Conservation (phyloP, 2,329 filamentous ascomycete species). For the Decorospora gaudefroyi region DNA sequence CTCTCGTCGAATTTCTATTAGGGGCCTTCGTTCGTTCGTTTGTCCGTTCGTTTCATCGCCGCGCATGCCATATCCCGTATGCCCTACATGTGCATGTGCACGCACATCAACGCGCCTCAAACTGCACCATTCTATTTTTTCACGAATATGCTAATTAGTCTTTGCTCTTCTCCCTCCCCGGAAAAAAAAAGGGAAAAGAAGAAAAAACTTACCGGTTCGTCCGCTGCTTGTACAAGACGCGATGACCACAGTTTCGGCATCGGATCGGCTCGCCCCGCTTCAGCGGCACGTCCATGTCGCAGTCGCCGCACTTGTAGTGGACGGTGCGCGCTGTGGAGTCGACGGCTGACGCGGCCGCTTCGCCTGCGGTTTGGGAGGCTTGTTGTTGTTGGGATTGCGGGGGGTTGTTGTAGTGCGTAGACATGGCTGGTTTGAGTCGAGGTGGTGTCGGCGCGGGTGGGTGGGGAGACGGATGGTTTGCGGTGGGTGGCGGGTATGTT, state of each 20-base stretch:
- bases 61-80: too few relatives aligned
- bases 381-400: too few relatives aligned
- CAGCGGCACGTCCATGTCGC: slow-evolving; percentile 74
- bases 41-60: not conserved
- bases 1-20: too few relatives aligned
- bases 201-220: slow-evolving; percentile 80
- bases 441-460: too few relatives aligned
- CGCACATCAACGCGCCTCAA: slow-evolving; percentile 75
- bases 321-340: slow-evolving; percentile 53
- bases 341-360: slow-evolving; percentile 11
- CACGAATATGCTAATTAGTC: slow-evolving; percentile 1
- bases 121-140: slow-evolving; percentile 81
- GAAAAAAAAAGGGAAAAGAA: not conserved
- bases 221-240: slow-evolving; percentile 95
- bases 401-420: too few relatives aligned
- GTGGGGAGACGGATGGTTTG: too few relatives aligned
- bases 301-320: slow-evolving; percentile 73
- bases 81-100: too few relatives aligned
- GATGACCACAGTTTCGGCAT: slow-evolving; percentile 91
- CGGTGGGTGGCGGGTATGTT: too few relatives aligned
- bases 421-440: too few relatives aligned
- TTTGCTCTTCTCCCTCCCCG: not conserved
- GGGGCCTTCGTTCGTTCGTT: too few relatives aligned
- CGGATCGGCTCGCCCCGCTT: slow-evolving; percentile 79
- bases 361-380: not conserved